These are phyloP conservation scores for Rhododendron vialii DNA, from an alignment of 148 eudicot species.

Conservation along the genomic window DNA sequence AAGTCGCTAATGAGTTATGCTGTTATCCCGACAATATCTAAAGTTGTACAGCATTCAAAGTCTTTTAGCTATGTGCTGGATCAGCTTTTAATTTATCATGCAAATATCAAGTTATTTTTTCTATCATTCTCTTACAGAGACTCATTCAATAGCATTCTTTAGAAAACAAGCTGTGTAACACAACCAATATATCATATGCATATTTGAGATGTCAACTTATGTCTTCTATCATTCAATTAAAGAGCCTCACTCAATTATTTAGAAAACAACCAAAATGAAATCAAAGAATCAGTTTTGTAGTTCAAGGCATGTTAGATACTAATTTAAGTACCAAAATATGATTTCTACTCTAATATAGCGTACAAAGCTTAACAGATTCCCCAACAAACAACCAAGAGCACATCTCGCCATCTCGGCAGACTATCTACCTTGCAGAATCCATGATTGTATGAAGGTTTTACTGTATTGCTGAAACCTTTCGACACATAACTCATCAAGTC, in stretches of 20 bases:
- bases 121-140: not conserved
- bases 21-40: not conserved
- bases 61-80: not conserved
- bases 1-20: not conserved
- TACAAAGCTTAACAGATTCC: not conserved
- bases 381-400: not conserved
- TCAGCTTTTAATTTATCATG: not conserved
- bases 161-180: not conserved
- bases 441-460: constrained; percentile 81
- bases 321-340: not conserved
- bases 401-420: not conserved
- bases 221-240: not conserved
- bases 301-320: not conserved
- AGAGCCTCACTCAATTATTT: not conserved
- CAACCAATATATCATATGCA: not conserved
- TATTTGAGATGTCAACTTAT: not conserved
- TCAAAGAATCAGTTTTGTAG: not conserved
- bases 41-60: not conserved
- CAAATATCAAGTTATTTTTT: not conserved
- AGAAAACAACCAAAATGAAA: not conserved
- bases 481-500: constrained; percentile 89
- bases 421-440: constrained; percentile 81
- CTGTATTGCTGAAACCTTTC: constrained; percentile 93
- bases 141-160: not conserved
- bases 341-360: not conserved